A percentile compares a stretch with the other conserved stretches of the same genome.
These are phyloP conservation scores for Pterocarpus santalinus DNA, from an alignment of 306 rosid species.

Conservation along the genomic window DNA sequence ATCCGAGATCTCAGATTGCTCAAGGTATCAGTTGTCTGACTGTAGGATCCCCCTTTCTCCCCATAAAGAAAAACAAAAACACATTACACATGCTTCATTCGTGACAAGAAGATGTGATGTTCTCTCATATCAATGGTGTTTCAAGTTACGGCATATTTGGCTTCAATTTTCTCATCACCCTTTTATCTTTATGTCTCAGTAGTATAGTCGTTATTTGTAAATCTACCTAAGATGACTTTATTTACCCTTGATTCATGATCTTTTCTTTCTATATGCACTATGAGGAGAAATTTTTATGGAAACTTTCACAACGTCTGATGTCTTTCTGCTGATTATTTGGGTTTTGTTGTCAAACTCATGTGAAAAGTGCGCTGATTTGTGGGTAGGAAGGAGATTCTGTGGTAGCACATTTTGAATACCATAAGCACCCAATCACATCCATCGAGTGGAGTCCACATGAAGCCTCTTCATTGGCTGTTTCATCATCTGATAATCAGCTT, in stretches of 20 bases:
- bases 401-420: conserved; percentile 90
- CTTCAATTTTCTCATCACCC: conserved; percentile 14
- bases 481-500: conserved; percentile 93
- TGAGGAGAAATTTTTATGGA: conserved; percentile 25
- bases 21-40: conserved; percentile 59
- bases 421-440: conserved; percentile 87
- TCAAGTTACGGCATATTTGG: neutral
- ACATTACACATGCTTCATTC: neutral
- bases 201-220: conserved; percentile 13
- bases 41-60: neutral
- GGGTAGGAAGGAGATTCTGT: conserved; percentile 81
- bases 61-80: neutral
- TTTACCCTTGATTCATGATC: neutral
- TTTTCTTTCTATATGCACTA: conserved; percentile 15
- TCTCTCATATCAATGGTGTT: conserved; percentile 4
- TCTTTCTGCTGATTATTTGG: conserved; percentile 21
- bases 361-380: conserved; percentile 39
- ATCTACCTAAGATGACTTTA: conserved; percentile 7
- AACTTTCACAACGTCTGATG: conserved; percentile 17
- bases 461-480: conserved; percentile 86
- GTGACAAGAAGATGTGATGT: neutral
- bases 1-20: conserved; percentile 93
- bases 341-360: conserved; percentile 35
- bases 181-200: neutral
- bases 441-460: conserved; percentile 98